Conservation (phyloP, 805 yeast genomes). For the Kockiozyma suomiensis region DNA sequence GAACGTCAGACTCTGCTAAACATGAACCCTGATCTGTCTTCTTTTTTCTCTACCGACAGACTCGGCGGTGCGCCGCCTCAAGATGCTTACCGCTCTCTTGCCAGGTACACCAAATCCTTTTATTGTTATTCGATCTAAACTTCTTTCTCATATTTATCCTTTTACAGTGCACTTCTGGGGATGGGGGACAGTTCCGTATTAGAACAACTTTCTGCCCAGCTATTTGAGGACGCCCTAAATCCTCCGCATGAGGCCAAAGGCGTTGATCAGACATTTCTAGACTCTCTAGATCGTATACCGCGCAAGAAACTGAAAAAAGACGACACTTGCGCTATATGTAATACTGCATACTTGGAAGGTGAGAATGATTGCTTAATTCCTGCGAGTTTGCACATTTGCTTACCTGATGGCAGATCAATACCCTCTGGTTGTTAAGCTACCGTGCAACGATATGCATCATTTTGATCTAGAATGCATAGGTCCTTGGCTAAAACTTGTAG, state of each 20-base stretch:
- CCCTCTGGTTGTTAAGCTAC: conserved; percentile 76
- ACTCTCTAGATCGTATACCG: conserved; percentile 72
- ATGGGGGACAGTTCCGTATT: conserved; percentile 24
- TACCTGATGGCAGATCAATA: conserved; percentile 52
- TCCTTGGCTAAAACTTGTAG: conserved; percentile 72
- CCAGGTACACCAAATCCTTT: conserved; percentile 8
- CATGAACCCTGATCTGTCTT: conserved; percentile 30
- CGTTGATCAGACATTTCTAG: conserved; percentile 70
- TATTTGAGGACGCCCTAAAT: conserved; percentile 25
- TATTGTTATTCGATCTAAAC: no score
- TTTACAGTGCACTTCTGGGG: conserved; percentile 25
- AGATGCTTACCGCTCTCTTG: conserved; percentile 20
- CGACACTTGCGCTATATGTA: conserved; percentile 84
- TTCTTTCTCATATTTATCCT: neutral
- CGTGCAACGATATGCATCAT: conserved; percentile 67
- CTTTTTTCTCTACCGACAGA: conserved; percentile 29
- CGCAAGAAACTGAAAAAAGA: conserved; percentile 45
- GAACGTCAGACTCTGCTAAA: conserved; percentile 23
- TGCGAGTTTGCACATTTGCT: neutral
- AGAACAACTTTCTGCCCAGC: conserved; percentile 25
- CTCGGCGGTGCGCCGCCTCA: neutral
- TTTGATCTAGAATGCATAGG: conserved; percentile 90
- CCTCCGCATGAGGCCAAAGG: conserved; percentile 45
- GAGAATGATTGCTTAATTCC: neutral
- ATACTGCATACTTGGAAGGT: conserved; percentile 61